Conservation (phyloP, 2,329 filamentous ascomycete species). For the Verticillium tricorpus region DNA sequence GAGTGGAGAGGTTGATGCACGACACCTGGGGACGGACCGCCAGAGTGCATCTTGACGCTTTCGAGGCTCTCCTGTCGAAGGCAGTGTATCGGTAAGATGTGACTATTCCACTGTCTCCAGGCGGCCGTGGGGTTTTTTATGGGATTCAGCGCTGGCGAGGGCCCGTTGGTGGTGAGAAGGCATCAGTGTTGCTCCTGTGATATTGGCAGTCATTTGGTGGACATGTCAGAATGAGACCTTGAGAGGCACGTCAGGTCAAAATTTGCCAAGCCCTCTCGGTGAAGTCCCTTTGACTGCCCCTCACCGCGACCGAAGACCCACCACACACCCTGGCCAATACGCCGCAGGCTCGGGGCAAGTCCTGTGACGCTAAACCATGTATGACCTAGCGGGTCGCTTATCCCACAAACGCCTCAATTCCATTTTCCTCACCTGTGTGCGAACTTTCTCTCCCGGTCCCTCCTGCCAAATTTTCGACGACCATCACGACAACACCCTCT, state of each 20-base stretch:
- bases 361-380: not conserved
- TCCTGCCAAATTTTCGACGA: constrained; percentile 4
- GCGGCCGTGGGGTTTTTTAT: not conserved
- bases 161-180: no score
- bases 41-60: not conserved
- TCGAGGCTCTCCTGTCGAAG: not conserved
- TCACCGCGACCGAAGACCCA: not conserved
- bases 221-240: not conserved
- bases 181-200: not conserved
- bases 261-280: not conserved
- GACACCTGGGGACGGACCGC: constrained; percentile 25
- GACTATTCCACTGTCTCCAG: no score
- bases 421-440: constrained; percentile 4
- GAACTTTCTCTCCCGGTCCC: constrained; percentile 3
- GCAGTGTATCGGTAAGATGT: not conserved
- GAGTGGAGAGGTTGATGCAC: constrained; percentile 13
- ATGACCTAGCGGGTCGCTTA: constrained; percentile 1
- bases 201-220: not conserved
- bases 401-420: constrained; percentile 1
- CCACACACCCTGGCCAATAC: not conserved
- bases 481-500: constrained; percentile 11
- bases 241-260: constrained; percentile 18
- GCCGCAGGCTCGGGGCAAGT: not conserved
- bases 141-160: no score
- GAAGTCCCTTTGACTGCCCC: not conserved